Base-by-base conservation (phyloP, 1,284 basidiomycete genomes). In the Ceratobasidium sp. region DNA sequence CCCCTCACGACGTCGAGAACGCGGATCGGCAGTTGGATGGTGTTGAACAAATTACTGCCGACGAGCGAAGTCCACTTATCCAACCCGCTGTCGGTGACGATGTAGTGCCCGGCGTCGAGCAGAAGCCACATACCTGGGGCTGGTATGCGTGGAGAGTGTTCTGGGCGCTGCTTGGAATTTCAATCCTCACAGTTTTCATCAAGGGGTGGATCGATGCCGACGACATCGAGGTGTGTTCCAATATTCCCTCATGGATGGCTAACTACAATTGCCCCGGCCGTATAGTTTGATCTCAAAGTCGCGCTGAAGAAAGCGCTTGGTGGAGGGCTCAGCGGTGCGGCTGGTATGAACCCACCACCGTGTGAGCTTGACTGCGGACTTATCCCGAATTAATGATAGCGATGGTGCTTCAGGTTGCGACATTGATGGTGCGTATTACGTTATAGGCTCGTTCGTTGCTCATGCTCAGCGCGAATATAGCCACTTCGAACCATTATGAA, bases 401-500 rank as follows among this genome's bases (percentile, higher is more conserved):
- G 0, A 96, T 96, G 94, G 87, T 96, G 8, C 84, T 96, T 2
- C 95, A 96, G 80, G 95, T 97, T 14, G 81, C 95, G 56, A 89
- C 90, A 0, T 86, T 95, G 71, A 96, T 96, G 93, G 89, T 88
- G 79, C 74, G 78, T 54, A 49, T 74, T 27, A 62, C 54, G 27
- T 22, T 46, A 41, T 61, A 13, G 29, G 39, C n/a, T n/a, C 61
- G 4, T 16, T 9, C 14, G 19, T 41, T 48, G 76, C 63, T 46
- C 54, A 14, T 19, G 75, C 1, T 37, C 43, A 6, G n/a, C 11
- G 7, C 29, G 34, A 37, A 39, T 54, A 5, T 29, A 85, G 90
- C 92, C 92, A 1, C 81, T 93, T 1, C 88, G 94, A 29, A 97
- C 94, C 0, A 86, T 95, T 74, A 96, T 96, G 94, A 96, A 96